A percentile compares a stretch with the other conserved stretches of the same genome.
These are phyloP conservation scores for Cinnamomum micranthum DNA, from an alignment of 164 flowering plant species.

Conservation along the genomic window DNA sequence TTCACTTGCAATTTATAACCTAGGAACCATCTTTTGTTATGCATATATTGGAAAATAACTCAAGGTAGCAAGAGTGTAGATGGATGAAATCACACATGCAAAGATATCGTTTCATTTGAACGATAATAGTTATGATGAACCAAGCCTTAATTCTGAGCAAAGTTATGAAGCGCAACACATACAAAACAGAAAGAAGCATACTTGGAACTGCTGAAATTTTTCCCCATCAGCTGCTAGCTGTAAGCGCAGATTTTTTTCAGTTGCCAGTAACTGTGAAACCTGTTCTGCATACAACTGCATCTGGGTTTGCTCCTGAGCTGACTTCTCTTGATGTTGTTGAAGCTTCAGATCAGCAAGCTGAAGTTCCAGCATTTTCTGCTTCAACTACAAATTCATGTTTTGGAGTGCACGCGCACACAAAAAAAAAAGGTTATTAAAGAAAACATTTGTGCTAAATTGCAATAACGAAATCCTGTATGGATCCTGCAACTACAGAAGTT, in stretches of 20 bases:
- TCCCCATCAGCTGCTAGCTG: constrained; percentile 91
- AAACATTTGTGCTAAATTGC: neutral
- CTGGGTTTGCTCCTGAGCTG: constrained; percentile 73
- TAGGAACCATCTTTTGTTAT: no score
- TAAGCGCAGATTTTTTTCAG: constrained; percentile 81
- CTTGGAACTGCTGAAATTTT: constrained; percentile 96
- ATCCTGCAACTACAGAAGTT: neutral
- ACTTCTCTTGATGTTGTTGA: constrained; percentile 80
- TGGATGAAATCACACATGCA: no score
- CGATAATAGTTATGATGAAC: neutral
- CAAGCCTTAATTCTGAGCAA: neutral
- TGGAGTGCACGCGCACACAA: neutral
- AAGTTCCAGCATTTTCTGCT: constrained; percentile 83
- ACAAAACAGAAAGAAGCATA: constrained; percentile 17
- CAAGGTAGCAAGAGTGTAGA: no score
- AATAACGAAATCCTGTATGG: neutral
- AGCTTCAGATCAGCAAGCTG: constrained; percentile 85
- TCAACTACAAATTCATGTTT: constrained; percentile 51
- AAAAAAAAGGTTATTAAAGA: neutral
- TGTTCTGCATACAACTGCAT: constrained; percentile 90
- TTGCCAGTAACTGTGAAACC: constrained; percentile 70
- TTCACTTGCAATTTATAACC: no score
- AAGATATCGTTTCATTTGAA: neutral
- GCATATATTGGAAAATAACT: no score
- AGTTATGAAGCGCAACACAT: neutral